These are phyloP conservation scores for Lotus japonicus DNA, from an alignment of 306 rosid genomes.

Conservation along the genomic window DNA sequence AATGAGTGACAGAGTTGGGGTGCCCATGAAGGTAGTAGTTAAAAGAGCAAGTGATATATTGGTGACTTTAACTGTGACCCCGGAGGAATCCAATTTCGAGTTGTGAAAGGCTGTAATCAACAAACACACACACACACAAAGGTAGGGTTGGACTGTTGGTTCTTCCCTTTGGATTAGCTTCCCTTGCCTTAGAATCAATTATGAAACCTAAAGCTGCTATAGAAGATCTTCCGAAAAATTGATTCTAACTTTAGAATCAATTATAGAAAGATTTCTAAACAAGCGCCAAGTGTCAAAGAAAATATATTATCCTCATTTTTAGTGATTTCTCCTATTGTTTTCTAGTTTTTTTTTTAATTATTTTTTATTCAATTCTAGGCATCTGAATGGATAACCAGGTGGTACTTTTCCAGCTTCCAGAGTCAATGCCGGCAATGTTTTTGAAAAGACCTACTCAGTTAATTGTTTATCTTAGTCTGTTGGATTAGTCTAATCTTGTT, in stretches of 20 bases:
- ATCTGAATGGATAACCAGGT: background rate
- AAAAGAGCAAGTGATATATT: constrained; percentile 41
- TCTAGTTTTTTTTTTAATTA: background rate
- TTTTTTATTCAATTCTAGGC: background rate
- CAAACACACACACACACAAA: background rate
- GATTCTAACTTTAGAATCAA: too few species aligned
- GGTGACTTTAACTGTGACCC: constrained; percentile 55
- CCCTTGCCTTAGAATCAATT: too few species aligned
- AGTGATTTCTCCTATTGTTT: background rate
- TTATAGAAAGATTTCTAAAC: too few species aligned
- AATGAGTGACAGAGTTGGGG: constrained; percentile 71
- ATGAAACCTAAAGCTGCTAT: too few species aligned
- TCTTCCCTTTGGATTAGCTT: background rate
- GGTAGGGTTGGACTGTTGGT: background rate
- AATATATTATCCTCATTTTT: background rate
- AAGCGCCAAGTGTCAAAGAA: too few species aligned
- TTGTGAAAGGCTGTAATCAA: constrained; percentile 11
- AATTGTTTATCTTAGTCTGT: too few species aligned
- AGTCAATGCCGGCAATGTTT: background rate
- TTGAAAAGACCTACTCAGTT: background rate
- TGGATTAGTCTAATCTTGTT: too few species aligned
- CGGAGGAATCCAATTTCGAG: constrained; percentile 60
- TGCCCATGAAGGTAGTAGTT: constrained; percentile 52
- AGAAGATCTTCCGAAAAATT: too few species aligned
- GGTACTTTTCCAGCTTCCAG: background rate